These are phyloP conservation scores for Avicennia marina DNA, from an alignment of 257 asterid genomes.

Conservation along the genomic window DNA sequence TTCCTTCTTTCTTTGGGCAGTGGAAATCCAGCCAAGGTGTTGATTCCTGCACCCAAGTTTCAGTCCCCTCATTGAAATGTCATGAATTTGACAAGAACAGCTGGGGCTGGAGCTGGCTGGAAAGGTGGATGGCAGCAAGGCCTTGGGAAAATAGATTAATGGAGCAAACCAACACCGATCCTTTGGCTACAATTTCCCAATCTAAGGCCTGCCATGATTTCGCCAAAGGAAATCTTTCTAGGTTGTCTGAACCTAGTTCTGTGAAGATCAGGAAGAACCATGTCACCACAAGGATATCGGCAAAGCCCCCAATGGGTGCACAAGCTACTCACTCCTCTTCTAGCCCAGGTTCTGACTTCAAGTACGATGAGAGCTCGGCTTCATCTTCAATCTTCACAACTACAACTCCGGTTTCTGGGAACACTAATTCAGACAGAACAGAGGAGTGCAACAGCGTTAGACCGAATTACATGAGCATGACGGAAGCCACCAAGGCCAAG, in stretches of 20 bases:
- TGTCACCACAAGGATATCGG: slow-evolving; percentile 59
- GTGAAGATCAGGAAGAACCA: slow-evolving; percentile 60
- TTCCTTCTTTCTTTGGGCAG: slow-evolving; percentile 20
- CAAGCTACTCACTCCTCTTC: slow-evolving; percentile 51
- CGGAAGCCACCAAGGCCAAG: slow-evolving; percentile 86
- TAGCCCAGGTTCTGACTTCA: slow-evolving; percentile 76
- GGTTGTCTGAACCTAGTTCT: slow-evolving; percentile 32
- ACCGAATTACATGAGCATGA: slow-evolving; percentile 86
- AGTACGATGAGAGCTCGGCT: slow-evolving; percentile 67
- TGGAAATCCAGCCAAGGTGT: slow-evolving; percentile 49
- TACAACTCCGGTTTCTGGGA: slow-evolving; percentile 19
- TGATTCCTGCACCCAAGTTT: neutral
- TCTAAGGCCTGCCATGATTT: neutral
- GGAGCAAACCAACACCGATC: slow-evolving; percentile 27
- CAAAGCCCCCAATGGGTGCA: slow-evolving; percentile 46
- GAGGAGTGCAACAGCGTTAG: slow-evolving; percentile 48
- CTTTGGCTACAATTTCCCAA: neutral
- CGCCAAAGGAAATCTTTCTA: neutral
- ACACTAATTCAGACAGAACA: slow-evolving; percentile 58
- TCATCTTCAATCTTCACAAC: slow-evolving; percentile 80
- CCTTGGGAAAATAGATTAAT: slow-evolving; percentile 93
- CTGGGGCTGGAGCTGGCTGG: slow-evolving; percentile 97
- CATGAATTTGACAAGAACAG: slow-evolving; percentile 47
- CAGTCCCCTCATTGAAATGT: slow-evolving; percentile 38
- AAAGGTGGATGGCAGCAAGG: slow-evolving; percentile 96